Percentiles rank a stretch among this genome's conserved stretches.
Conservation (phyloP, 2,329 filamentous ascomycete species). For the Stylonectria norvegica region DNA sequence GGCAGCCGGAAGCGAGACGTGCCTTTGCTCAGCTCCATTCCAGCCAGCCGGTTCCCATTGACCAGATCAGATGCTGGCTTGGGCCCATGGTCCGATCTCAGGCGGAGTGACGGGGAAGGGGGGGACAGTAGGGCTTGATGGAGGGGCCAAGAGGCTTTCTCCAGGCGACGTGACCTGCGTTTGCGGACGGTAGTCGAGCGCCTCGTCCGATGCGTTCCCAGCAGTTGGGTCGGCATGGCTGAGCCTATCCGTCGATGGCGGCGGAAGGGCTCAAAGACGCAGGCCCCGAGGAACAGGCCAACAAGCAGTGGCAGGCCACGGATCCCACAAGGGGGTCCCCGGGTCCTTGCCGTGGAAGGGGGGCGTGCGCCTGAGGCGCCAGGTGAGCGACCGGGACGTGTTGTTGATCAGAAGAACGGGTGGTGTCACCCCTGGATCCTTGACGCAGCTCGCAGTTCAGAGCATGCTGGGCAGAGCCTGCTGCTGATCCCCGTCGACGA, state of each 20-base stretch:
- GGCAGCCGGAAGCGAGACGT: not conserved
- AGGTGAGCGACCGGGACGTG: not conserved
- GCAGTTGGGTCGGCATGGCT: slow-evolving; percentile 33
- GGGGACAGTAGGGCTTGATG: slow-evolving; percentile 5
- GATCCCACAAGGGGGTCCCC: slow-evolving; percentile 16
- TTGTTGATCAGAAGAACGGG: not conserved
- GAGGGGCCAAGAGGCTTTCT: slow-evolving; percentile 1
- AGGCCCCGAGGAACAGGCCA: too few relatives aligned
- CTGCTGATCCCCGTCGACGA: too few relatives aligned
- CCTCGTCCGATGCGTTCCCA: slow-evolving; percentile 30
- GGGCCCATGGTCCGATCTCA: slow-evolving; percentile 8
- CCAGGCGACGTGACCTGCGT: slow-evolving; percentile 18
- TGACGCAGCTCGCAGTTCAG: too few relatives aligned
- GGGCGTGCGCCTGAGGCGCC: not conserved
- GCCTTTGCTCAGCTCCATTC: slow-evolving; percentile 18
- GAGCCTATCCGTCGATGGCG: slow-evolving; percentile 33
- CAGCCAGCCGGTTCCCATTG: slow-evolving; percentile 20
- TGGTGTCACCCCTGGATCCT: not conserved
- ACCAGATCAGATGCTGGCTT: slow-evolving; percentile 19
- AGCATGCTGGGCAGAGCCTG: too few relatives aligned
- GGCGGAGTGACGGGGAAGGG: slow-evolving; percentile 1
- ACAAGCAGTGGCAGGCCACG: slow-evolving; percentile 12
- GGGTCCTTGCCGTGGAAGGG: not conserved
- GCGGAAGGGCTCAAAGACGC: slow-evolving; percentile 27
- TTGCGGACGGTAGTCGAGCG: slow-evolving; percentile 24